Base-by-base conservation (phyloP, 495 filamentous ascomycete genomes). In the Pyrenula aspistea region DNA sequence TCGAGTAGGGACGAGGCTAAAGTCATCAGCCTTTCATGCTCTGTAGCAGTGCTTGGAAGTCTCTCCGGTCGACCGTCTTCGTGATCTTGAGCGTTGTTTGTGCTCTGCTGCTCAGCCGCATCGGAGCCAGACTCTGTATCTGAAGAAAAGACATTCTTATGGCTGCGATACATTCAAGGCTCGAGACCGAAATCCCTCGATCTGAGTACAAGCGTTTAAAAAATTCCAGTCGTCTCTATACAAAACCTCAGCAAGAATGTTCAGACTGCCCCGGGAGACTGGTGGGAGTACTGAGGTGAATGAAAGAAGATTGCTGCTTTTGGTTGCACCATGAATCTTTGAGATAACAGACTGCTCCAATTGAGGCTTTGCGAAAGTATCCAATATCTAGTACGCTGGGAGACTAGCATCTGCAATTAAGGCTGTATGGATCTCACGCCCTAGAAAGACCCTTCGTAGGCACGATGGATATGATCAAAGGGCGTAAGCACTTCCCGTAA, bases 11-110 rank as follows among this genome's bases (percentile, higher is more conserved):
- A 67, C 23, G 73, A 62, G n/a, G n/a, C n/a, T n/a, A n/a, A n/a
- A 3, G 73, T 76, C 72, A 77, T 70, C 24, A 76, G 51, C 49
- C 71, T 71, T 36, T 64, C 62, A 64, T 77, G 74, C n/a, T 59
- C 65, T 24, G 70, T 67, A 2, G 65, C 54, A 52, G 8, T 52
- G 20, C 22, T 24, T 19, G 50, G 8, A 10, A 52, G 50, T 4
- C 8, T 10, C 19, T 52, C 50, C 31, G 31, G 31, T 42, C 31
- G 4, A 15, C 31, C 15, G 31, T 42, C 15, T 15, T 42, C 4
- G 31, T 15, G 31, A 42, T 8, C 8, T 8, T 42, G 31, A 42
- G 31, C 8, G 31, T 42, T 15, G 31, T 42, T 15, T 42, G 31
- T 15, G 4, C 8, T 42, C 31, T 42, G 15, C 31, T 42, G 31